phyloP scores from a whole-genome alignment of 768 basidiomycete genomes.

The Auriscalpium microsporum region DNA sequence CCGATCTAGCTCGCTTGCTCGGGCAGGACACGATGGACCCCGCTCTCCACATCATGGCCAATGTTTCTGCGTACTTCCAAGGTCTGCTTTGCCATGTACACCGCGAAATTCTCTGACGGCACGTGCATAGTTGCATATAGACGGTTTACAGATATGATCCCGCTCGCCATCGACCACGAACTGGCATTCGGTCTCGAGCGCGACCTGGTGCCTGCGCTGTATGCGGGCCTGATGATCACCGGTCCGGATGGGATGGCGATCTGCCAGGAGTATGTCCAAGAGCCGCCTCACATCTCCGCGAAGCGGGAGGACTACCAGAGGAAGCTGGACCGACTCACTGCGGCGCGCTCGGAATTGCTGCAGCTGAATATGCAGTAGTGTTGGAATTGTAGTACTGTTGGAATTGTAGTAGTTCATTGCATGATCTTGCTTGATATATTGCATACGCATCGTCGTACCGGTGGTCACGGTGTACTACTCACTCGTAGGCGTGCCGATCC shows the following conservation, averaged over 20 bases:
- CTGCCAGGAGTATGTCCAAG: slow-evolving; percentile 41
- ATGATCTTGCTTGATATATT: too few species aligned
- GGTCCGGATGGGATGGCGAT: slow-evolving; percentile 33
- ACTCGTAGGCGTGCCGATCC: too few species aligned
- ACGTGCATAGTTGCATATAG: slow-evolving; percentile 39
- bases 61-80: slow-evolving; percentile 64
- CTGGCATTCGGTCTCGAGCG: slow-evolving; percentile 37
- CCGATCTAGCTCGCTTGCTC: slow-evolving; percentile 40
- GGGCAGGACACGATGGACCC: slow-evolving; percentile 42
- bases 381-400: too few species aligned
- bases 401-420: too few species aligned
- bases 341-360: slow-evolving; percentile 32
- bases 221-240: slow-evolving; percentile 38
- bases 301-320: slow-evolving; percentile 36
- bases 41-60: slow-evolving; percentile 56
- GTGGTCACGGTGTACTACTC: too few species aligned
- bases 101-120: neutral
- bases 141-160: slow-evolving; percentile 46
- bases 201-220: slow-evolving; percentile 35
- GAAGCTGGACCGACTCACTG: slow-evolving; percentile 38
- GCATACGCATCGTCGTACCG: too few species aligned
- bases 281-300: slow-evolving; percentile 32
- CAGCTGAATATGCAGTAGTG: neutral
- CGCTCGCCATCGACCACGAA: slow-evolving; percentile 45
- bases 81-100: slow-evolving; percentile 29